Percentiles rank a stretch among this genome's conserved stretches.
phyloP scores from a whole-genome alignment of 148 eudicot species.

The Camellia granthamiana region DNA sequence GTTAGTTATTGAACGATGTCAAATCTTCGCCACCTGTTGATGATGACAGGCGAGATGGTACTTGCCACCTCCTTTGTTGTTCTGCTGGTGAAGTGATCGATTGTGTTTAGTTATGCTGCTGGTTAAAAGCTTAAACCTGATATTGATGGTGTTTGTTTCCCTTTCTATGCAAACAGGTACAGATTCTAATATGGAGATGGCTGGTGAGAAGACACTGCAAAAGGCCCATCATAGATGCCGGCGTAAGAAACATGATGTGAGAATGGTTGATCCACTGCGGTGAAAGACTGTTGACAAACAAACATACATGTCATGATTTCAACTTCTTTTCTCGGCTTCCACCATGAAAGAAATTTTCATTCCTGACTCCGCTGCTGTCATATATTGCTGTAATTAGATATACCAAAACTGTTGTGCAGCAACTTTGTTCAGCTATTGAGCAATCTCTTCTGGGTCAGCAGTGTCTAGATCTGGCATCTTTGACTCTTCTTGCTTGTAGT shows the following conservation, averaged over 20 bases:
- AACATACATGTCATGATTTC: no score
- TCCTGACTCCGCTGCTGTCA: no score
- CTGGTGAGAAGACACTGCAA: constrained; percentile 65
- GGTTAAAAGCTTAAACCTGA: background rate
- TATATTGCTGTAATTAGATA: no score
- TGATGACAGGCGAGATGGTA: background rate
- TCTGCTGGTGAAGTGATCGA: background rate
- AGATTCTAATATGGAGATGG: constrained; percentile 49
- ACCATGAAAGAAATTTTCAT: no score
- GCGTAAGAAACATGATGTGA: constrained; percentile 68
- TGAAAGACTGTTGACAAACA: constrained; percentile 15
- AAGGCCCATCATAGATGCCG: constrained; percentile 76
- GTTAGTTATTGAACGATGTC: background rate
- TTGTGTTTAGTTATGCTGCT: background rate
- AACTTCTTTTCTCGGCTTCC: no score
- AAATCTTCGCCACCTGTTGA: background rate
- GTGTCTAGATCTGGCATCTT: no score
- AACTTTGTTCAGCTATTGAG: no score
- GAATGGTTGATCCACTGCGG: constrained; percentile 47
- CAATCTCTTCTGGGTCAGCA: no score
- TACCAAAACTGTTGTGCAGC: no score
- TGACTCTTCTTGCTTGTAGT: no score
- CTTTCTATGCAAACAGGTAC: constrained; percentile 4
- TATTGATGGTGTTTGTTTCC: background rate
- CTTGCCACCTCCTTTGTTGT: background rate